These are phyloP conservation scores for Climacium dendroides DNA, from an alignment of 225 moss, liverwort and hornwort genomes.

Conservation along the genomic window DNA sequence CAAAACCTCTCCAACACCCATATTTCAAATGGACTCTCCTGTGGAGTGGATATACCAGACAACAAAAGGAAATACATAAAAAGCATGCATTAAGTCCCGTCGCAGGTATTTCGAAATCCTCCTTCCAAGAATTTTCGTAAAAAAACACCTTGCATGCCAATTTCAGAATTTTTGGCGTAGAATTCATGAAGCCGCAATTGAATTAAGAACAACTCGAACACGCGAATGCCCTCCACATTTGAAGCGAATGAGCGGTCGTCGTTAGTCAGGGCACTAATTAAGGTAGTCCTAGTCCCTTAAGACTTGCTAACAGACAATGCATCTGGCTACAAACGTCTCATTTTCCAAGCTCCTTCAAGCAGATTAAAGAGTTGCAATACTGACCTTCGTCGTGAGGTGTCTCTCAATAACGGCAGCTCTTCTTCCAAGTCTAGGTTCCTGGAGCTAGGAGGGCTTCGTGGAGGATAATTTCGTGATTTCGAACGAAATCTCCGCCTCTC, in stretches of 20 bases:
- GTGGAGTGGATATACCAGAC: background rate
- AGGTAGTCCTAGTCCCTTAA: background rate
- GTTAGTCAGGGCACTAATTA: background rate
- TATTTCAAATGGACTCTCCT: background rate
- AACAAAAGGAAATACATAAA: background rate
- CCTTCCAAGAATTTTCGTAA: background rate
- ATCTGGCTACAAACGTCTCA: background rate
- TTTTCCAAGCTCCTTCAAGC: background rate
- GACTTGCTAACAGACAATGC: background rate
- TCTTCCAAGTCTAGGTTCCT: slow-evolving; percentile 15
- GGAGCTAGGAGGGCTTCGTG: slow-evolving; percentile 3
- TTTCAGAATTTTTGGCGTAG: background rate
- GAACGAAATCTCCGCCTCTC: slow-evolving; percentile 18
- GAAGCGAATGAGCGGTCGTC: background rate
- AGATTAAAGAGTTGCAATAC: background rate
- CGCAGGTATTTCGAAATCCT: background rate
- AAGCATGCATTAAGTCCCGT: background rate
- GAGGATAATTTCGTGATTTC: slow-evolving; percentile 7
- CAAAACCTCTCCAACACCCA: background rate
- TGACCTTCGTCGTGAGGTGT: slow-evolving; percentile 21
- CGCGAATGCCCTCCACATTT: background rate
- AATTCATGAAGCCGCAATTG: background rate
- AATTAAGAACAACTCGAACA: background rate
- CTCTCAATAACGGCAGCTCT: slow-evolving; percentile 25
- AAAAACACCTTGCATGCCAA: background rate